Base-by-base conservation (phyloP, 177 flowering plant genomes). In the Tripterygium wilfordii region DNA sequence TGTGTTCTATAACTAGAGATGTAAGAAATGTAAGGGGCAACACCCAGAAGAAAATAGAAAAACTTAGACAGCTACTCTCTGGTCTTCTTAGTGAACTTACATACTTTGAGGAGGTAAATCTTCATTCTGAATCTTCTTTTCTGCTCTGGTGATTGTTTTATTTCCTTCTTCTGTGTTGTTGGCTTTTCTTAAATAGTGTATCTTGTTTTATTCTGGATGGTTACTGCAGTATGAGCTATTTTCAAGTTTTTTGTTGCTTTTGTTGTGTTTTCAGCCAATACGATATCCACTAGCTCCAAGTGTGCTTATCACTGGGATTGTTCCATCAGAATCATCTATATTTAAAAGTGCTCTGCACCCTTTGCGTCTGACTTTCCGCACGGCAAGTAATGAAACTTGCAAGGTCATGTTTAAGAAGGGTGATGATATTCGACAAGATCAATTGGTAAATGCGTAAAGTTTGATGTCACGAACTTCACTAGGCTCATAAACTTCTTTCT, bases 21-120 rank as follows among this genome's bases (percentile, higher is more conserved):
- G 97, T 94, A 21, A 77, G 96, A 64, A 90, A 85, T 68, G 95
- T 94, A 13, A 82, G 97, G 23, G 97, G 99, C 48, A 78, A 92
- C 37, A 94, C 97, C 25, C 96, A 85, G 65, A 94, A 83, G 71
- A 94, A 94, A 64, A 90, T 87, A 63, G 96, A 87, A 62, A 94
- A 87, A 79, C 90, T 94, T 49, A 76, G 97, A 52, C 99, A 89
- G 48, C 90, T 90, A 48, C 92, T 94, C 40, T 83, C 92, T 64
- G 99, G 99, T 42, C 89, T 94, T 61, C 90, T 89, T 30, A 94
- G 99, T 60, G 99, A 94, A 58, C 97, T 94, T 53, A 87, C 92
- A 10, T 83, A 87, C 56, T 94, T 94, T 61, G 97, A 90, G 36
- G 97, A 94, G 96, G 99, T 94, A 67, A n/a, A 50, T 51, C 17